A percentile compares a stretch with the other conserved stretches of the same genome.
phyloP scores from a whole-genome alignment of 2,329 filamentous ascomycete genomes.

The Xylaria sp. region DNA sequence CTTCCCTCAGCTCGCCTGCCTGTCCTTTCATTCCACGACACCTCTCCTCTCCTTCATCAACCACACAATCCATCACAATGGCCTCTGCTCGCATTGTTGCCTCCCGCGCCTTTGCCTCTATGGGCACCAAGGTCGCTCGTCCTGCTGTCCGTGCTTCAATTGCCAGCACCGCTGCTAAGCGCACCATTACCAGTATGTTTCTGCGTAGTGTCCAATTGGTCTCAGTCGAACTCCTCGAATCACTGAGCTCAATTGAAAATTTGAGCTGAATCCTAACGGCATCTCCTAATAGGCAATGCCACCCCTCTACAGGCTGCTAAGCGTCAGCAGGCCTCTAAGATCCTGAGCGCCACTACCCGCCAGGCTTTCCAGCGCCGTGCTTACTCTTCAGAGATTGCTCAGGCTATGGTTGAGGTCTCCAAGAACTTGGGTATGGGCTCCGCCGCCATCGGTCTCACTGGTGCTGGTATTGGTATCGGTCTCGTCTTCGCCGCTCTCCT shows the following conservation, averaged over 20 bases:
- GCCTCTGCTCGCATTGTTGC: slow-evolving; percentile 80
- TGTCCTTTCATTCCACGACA: slow-evolving; percentile 51
- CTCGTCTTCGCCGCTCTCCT: slow-evolving; percentile 92
- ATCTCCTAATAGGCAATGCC: slow-evolving; percentile 55
- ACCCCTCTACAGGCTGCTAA: slow-evolving; percentile 79
- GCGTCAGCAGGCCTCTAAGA: slow-evolving; percentile 75
- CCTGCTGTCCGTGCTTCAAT: slow-evolving; percentile 75
- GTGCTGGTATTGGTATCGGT: slow-evolving; percentile 95
- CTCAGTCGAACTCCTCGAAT: slow-evolving; percentile 1
- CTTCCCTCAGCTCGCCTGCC: slow-evolving; percentile 40
- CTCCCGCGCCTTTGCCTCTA: slow-evolving; percentile 80
- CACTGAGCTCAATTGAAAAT: slow-evolving; percentile 8
- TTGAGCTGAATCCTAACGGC: slow-evolving; percentile 30
- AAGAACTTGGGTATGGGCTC: slow-evolving; percentile 91
- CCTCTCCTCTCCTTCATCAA: slow-evolving; percentile 56
- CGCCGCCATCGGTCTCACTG: slow-evolving; percentile 90
- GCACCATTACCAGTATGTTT: slow-evolving; percentile 78
- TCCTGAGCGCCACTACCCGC: slow-evolving; percentile 74
- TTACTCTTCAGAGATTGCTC: slow-evolving; percentile 89
- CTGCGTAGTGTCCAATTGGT: slow-evolving; percentile 36
- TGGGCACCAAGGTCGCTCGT: slow-evolving; percentile 82
- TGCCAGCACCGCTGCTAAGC: slow-evolving; percentile 73
- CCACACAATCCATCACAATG: slow-evolving; percentile 72
- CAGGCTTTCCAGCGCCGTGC: slow-evolving; percentile 76
- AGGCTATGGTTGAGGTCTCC: slow-evolving; percentile 89